phyloP scores from a whole-genome alignment of 2,329 filamentous ascomycete species.

The Neonectria ditissima region DNA sequence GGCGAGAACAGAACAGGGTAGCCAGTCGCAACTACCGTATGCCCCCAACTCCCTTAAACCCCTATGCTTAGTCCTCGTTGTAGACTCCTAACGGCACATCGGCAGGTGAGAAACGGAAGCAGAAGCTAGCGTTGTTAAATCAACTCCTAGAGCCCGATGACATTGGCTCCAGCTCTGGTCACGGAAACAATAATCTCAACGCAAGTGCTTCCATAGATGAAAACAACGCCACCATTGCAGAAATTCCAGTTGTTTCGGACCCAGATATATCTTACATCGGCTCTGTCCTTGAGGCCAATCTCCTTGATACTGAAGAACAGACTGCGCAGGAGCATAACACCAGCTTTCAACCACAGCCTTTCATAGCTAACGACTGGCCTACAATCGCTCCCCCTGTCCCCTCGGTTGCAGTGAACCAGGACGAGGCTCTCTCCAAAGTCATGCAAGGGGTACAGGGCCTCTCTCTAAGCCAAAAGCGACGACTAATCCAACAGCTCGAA shows the following conservation, averaged over 20 bases:
- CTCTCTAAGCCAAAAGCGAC: constrained; percentile 35
- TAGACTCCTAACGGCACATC: constrained; percentile 31
- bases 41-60: constrained; percentile 32
- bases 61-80: constrained; percentile 28
- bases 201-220: background rate
- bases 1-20: constrained; percentile 44
- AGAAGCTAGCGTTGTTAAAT: constrained; percentile 56
- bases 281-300: background rate
- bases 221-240: background rate
- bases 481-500: constrained; percentile 39
- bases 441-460: constrained; percentile 34
- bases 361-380: background rate
- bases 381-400: background rate
- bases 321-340: background rate
- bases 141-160: constrained; percentile 50
- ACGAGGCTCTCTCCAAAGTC: constrained; percentile 26
- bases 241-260: background rate
- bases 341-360: background rate
- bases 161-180: background rate
- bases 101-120: constrained; percentile 57
- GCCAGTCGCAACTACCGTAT: constrained; percentile 49
- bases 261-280: background rate
- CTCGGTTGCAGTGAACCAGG: background rate
- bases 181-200: background rate
- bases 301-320: background rate